Evolutionary conservation across 441 rosid genomes (phyloP).

Genomic region (Euphorbia celastroides): DNA sequence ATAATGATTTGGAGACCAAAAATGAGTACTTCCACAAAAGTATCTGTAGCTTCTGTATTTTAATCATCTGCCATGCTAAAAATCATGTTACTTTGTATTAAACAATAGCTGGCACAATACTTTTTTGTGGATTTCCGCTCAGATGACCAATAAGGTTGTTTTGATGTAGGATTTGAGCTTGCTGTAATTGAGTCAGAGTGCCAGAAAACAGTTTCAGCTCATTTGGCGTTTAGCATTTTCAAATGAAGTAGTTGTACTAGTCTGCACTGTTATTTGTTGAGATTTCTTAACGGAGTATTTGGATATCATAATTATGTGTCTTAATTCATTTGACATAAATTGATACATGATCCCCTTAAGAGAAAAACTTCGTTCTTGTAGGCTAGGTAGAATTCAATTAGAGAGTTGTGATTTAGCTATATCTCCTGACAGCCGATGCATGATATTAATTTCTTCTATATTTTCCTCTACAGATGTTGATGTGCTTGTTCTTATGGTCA

Average conservation of each 20-base stretch:
- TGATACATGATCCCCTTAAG: background rate
- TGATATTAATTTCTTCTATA: slow-evolving; percentile 11
- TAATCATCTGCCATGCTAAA: background rate
- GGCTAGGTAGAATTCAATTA: background rate
- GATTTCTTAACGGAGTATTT: background rate
- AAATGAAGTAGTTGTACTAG: background rate
- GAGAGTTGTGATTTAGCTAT: background rate
- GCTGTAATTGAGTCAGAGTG: background rate
- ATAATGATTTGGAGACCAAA: background rate
- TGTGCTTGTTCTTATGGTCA: slow-evolving; percentile 86
- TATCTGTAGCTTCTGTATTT: background rate
- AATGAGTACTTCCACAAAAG: background rate
- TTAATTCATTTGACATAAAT: background rate
- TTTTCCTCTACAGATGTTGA: slow-evolving; percentile 56
- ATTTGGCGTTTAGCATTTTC: background rate
- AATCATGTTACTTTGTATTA: background rate
- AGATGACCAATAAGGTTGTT: background rate
- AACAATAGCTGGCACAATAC: background rate
- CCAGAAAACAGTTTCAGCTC: background rate
- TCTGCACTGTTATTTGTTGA: background rate
- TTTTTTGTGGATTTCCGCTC: background rate
- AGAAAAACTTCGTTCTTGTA: background rate
- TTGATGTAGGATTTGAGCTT: background rate
- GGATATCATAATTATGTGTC: background rate
- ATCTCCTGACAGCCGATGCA: background rate